A percentile compares a stretch with the other conserved stretches of the same genome.
Conservation (phyloP, 2,329 filamentous ascomycete species). For the Cordyceps tenuipes region DNA sequence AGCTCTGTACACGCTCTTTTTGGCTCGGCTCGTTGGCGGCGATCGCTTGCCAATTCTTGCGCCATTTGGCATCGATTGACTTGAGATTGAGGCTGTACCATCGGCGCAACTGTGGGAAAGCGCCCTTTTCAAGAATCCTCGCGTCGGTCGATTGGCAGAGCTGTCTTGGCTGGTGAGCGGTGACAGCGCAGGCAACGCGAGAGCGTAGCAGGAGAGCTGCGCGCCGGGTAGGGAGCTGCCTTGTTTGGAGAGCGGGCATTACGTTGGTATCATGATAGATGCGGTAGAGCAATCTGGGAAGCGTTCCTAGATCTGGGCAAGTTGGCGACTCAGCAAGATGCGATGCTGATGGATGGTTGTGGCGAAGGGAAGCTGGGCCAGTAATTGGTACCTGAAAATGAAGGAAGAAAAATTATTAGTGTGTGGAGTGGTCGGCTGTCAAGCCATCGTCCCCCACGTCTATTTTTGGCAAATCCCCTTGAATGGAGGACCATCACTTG, state of each 20-base stretch:
- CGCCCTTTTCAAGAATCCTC: neutral
- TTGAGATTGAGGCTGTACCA: slow-evolving; percentile 39
- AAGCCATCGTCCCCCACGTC: no score
- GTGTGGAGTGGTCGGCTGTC: neutral
- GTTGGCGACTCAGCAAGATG: neutral
- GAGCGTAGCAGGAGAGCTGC: neutral
- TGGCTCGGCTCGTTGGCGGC: slow-evolving; percentile 13
- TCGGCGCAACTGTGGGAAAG: slow-evolving; percentile 15
- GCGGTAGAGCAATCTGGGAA: neutral
- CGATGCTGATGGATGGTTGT: neutral
- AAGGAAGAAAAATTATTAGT: neutral
- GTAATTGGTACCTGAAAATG: no score
- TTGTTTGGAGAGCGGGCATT: neutral
- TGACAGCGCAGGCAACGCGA: neutral
- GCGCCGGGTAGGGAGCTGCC: neutral
- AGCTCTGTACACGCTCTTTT: slow-evolving; percentile 13
- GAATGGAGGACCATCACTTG: no score
- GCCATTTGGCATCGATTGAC: slow-evolving; percentile 26
- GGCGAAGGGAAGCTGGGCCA: neutral
- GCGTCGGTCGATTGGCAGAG: neutral
- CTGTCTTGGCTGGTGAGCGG: neutral
- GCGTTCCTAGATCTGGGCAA: neutral
- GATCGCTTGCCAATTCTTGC: slow-evolving; percentile 15
- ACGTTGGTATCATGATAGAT: neutral
- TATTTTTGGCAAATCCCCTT: no score